A percentile compares a stretch with the other conserved stretches of the same genome.
These are phyloP conservation scores for Fusarium sororula DNA, from an alignment of 2,329 filamentous ascomycete species.

Conservation along the genomic window DNA sequence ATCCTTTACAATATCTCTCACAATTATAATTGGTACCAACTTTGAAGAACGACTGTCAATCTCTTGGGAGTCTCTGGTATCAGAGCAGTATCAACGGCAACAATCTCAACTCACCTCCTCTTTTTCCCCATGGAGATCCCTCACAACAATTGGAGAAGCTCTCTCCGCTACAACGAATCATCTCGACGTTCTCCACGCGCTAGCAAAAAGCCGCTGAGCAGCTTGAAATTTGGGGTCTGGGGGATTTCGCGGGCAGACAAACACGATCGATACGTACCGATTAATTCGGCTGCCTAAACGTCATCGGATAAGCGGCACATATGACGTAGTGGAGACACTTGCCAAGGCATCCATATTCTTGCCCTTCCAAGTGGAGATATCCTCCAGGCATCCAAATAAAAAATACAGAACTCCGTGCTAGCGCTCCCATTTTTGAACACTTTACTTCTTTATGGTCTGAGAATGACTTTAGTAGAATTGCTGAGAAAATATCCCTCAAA, in stretches of 20 bases:
- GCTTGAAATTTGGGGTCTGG: conserved; percentile 16
- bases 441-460: neutral
- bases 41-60: rapidly evolving
- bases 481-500: conserved; percentile 9
- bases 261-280: neutral
- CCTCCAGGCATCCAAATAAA: conserved; percentile 21
- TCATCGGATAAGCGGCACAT: conserved; percentile 26
- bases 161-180: neutral
- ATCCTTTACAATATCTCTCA: neutral
- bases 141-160: conserved; percentile 12
- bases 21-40: rapidly evolving
- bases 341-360: conserved; percentile 25
- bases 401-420: neutral
- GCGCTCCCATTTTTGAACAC: neutral
- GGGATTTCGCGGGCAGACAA: neutral
- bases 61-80: rapidly evolving
- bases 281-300: conserved; percentile 32
- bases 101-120: neutral
- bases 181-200: neutral
- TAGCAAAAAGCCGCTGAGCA: conserved; percentile 17
- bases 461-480: neutral
- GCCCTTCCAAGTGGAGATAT: neutral
- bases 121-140: conserved; percentile 17
- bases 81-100: neutral
- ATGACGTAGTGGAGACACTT: conserved; percentile 16